Base-by-base conservation (phyloP, 805 yeast species). In the Candida pseudofarinosa region DNA sequence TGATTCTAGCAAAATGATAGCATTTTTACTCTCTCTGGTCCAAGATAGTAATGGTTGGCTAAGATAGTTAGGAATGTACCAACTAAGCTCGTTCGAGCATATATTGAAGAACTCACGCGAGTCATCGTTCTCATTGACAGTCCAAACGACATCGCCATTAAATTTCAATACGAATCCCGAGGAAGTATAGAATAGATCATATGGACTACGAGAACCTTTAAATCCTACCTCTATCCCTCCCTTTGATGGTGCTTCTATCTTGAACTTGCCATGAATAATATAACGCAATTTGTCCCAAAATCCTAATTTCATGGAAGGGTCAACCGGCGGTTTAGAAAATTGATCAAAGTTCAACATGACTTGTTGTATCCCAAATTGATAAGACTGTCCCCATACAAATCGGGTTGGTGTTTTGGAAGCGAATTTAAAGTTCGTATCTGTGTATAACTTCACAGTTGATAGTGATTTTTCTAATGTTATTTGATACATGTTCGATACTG, bases 281-380 rank as follows among this genome's bases (percentile, higher is more conserved):
- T 81, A 73, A 39, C 96, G 67, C 19, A 88, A 62, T 58, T 89
- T 91, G 62, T 90, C 98, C 98, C 98, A 90, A 51, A 89, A 82
- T 0, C 98, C 98, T 12, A 88, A 65, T 51, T 84, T 85, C 3
- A 79, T 76, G 1, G 96, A 87, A 0, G 90, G 90, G 59, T 90
- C 98, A 13, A 85, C 65, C 0, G 95, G 96, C 0, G 96, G 95
- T 59, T 91, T 90, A 1, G 95, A 81, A 56, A 90, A 87, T 36
- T 83, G 81, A 53, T 89, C 96, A 46, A 90, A 75, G 43, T 79
- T 83, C 42, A 80, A 66, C 81, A 86, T 84, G 1, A 83, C 72
- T 50, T 88, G 90, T 50, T 88, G 88, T 23, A 90, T 76, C 1
- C 89, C 90, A 14, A 95, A 89, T 51, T 84, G 88, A 51, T 85